Evolutionary conservation across 306 rosid genomes (phyloP).

Genomic region (Vigna angularis): DNA sequence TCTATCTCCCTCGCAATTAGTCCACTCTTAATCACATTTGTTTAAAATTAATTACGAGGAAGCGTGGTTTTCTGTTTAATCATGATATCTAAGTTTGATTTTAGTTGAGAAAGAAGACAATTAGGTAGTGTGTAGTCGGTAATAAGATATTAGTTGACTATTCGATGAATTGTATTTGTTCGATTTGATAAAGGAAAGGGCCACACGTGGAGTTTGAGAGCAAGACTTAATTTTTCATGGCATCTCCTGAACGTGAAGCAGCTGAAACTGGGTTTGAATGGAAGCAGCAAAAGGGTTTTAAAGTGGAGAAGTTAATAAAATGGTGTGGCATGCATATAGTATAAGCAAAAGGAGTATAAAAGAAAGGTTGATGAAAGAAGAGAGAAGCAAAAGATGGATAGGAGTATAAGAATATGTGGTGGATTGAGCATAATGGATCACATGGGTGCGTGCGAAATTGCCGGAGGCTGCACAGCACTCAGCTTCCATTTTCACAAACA

Average conservation of each 20-base stretch:
- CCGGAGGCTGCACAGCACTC: conserved; percentile 47
- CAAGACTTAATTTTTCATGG: conserved; percentile 14
- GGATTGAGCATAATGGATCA: conserved; percentile 25
- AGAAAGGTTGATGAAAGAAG: background rate
- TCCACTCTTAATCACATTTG: conserved; percentile 20
- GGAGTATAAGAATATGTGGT: background rate
- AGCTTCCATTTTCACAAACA: conserved; percentile 62
- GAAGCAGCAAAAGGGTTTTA: background rate
- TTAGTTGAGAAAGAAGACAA: background rate
- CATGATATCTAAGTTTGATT: background rate
- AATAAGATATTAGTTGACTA: conserved; percentile 44
- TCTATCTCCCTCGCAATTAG: conserved; percentile 9
- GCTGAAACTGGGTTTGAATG: background rate
- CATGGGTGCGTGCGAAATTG: conserved; percentile 60
- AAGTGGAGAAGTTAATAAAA: background rate
- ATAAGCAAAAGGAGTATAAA: background rate
- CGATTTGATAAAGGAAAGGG: conserved; percentile 14
- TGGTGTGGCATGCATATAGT: too few species aligned
- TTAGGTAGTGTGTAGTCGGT: conserved; percentile 8
- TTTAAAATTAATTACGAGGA: background rate
- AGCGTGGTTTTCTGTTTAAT: background rate
- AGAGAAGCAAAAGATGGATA: background rate
- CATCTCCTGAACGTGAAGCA: background rate
- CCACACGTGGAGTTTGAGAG: conserved; percentile 36
- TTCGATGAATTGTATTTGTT: background rate